Base-by-base conservation (phyloP, 2,329 filamentous ascomycete genomes). In the Ophiostoma australiae region DNA sequence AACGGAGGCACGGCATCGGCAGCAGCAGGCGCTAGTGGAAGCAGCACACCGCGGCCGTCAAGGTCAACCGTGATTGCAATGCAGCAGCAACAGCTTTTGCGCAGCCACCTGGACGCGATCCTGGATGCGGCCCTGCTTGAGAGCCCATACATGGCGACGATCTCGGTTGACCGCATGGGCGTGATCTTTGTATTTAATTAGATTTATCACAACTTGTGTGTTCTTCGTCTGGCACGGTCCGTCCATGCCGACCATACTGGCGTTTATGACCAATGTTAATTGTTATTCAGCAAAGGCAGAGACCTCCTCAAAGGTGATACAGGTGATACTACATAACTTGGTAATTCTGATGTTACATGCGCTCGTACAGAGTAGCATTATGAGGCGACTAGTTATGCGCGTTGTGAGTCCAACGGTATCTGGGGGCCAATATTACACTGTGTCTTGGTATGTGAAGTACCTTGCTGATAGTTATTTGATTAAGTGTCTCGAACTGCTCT, bases 51-150 rank as follows among this genome's bases (percentile, higher is more conserved):
- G 71, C 79, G 86, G 75, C 86, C 89, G 66, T 86, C 91, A 1
- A 86, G 93, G 74, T 91, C 90, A 73, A 94, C 93, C 15, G 90
- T 97, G 37, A 95, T 97, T 73, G 94, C 91, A 73, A 82, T 91
- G 74, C 91, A 97, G 80, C 94, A 97, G 78, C 92, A 96, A 79
- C 89, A 93, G 80, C 79, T 99, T 75, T 81, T 98, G 71, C 91
- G 89, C 78, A 92, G 90, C 72, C 95, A 99, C 80, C 80, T 97
- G 76, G 95, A 99, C 80, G 89, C 89, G 3, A 89, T 99, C 72
- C 86, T 91, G 77, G 94, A 98, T 80, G 89, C 97, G 75, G 91
- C 91, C n/a, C 82, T 98, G 77, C 80, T 99, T 75, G 93, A 97
- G 82, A 85, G 87, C 74, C 95, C 95, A 33, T 97, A 97, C 79